phyloP scores from a whole-genome alignment of 176 grass and related monocot genomes.

The Zea luxurians region DNA sequence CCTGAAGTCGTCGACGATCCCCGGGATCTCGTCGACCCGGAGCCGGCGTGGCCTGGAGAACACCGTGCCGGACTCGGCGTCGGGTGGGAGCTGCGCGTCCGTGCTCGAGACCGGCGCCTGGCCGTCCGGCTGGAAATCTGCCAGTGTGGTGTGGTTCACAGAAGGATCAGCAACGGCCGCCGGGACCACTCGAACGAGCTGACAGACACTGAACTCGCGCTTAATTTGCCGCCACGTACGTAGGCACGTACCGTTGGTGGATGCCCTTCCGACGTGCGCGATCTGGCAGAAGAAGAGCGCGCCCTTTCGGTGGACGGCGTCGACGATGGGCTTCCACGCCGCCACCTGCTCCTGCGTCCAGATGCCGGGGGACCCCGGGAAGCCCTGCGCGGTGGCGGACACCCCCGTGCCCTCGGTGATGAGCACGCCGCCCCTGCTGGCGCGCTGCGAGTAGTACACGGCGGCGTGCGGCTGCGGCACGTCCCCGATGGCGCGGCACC shows the following conservation, averaged over 20 bases:
- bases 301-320: conserved; percentile 51
- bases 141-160: not conserved
- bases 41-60: conserved; percentile 35
- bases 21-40: not conserved
- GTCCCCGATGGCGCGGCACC: conserved; percentile 27
- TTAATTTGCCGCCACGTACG: no score
- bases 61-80: not conserved
- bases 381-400: conserved; percentile 40
- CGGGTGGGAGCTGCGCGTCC: conserved; percentile 1
- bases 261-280: conserved; percentile 28
- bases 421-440: conserved; percentile 41
- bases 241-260: conserved; percentile 1
- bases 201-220: no score
- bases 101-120: conserved; percentile 31
- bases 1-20: conserved; percentile 35
- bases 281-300: conserved; percentile 42
- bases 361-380: conserved; percentile 32
- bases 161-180: not conserved
- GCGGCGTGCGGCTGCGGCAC: conserved; percentile 44
- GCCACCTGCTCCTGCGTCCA: conserved; percentile 40
- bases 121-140: conserved; percentile 13
- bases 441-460: conserved; percentile 53
- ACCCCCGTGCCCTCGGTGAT: conserved; percentile 42
- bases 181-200: not conserved
- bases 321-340: conserved; percentile 51